Base-by-base conservation (phyloP, 1,284 basidiomycete species). In the Leccinum solheimii region DNA sequence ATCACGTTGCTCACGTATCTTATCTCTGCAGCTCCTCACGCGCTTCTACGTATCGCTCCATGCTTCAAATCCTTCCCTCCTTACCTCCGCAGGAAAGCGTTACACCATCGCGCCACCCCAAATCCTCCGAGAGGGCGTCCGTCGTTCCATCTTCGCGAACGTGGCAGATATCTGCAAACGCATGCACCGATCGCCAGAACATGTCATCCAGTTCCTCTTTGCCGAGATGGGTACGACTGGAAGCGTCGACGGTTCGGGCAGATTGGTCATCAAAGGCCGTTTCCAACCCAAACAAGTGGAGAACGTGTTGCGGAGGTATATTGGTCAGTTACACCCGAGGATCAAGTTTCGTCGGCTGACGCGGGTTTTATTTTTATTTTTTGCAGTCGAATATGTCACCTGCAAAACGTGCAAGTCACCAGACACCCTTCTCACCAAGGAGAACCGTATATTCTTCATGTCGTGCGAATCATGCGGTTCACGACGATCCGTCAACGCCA, bases 361-460 rank as follows among this genome's bases (percentile, higher is more conserved):
- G n/a, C 3, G 54, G 21, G 2, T 21, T 19, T 3, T 21, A 30
- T 45, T 45, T 43, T 43, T 8, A 3, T 16, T 36, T 55, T 6
- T 21, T 30, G 30, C 64, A 96, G 96, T 97, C 69, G 97, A 99
- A 80, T 99, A 99, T 80, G 97, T 99, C 62, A 98, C 95, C 49
- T 99, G 97, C 87, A 97, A 98, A 80, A 99, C 97, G 45, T 99
- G 97, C 86, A 98, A 98, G 81, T 98, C 96, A 4, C 94, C 95
- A 57, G 96, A 98, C 76, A 99, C 97, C 5, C 85, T 97, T 21
- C 86, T 99, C 54, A 91, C 91, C 55, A 98, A 98, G 79, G 95
- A 98, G 80, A 98, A 98, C 79, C 93, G 97, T 79, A 94, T 99
- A 74, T 98, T 97, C 84, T 99, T 99, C 84, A 95, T 99, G 85